Base-by-base conservation (phyloP, 148 eudicot species). In the Cornus suecica region DNA sequence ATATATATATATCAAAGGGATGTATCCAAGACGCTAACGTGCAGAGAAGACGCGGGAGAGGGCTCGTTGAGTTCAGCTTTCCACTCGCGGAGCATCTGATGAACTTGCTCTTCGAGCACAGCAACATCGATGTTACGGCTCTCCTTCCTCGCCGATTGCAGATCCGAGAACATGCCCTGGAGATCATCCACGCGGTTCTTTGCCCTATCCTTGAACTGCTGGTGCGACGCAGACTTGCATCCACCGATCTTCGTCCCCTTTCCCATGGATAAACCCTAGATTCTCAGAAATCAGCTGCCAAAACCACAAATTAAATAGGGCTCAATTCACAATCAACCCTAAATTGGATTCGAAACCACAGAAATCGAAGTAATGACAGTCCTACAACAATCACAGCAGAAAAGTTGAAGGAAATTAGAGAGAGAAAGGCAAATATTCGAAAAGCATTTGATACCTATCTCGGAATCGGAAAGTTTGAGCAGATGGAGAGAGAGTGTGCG, bases 171-270 rank as follows among this genome's bases (percentile, higher is more conserved):
- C 77, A 95, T 82, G 61, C 87, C 92, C 78, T 95, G 97, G 8
- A 95, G 97, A 87, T 95, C 99, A 84, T 95, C 94, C 77, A 95
- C 99, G 20, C 97, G 85, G 54, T 88, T 93, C 84, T 93, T 95
- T 48, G 97, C 99, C 78, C 84, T 88, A 72, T 92, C 98, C 84
- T 96, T 96, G 79, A 93, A 91, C 78, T 88, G 81, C 81, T 84
- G 91, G 84, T 93, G 97, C 73, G 92, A 89, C 73, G 87, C 87
- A 30, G 92, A 81, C 80, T 89, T 92, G 91, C 92, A 90, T 70
- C 89, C 90, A 58, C 84, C 90, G 60, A 88, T 85, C 86, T 88
- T 91, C 76, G 91, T 83, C 42, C 84, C 90, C 76, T 91, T 91
- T 77, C 92, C 88, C 99, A 95, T 95, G 60, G 16, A 29, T 72